phyloP scores from a whole-genome alignment of 768 basidiomycete genomes.

The Lactifluus volemus region DNA sequence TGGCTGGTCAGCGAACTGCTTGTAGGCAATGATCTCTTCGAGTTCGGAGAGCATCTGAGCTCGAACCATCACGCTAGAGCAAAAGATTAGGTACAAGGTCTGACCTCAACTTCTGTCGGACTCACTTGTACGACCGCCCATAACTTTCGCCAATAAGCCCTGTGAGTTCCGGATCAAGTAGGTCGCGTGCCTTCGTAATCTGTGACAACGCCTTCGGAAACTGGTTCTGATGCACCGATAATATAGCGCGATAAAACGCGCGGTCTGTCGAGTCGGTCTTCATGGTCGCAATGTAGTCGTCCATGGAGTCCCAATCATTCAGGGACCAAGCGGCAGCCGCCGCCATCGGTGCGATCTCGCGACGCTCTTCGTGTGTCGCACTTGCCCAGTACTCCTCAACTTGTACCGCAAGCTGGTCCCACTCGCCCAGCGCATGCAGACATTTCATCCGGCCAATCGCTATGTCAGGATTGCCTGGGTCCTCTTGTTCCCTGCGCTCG shows the following conservation, averaged over 20 bases:
- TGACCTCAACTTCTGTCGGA: not conserved
- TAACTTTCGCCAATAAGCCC: slow-evolving; percentile 94
- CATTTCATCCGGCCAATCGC: slow-evolving; percentile 92
- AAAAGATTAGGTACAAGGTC: slow-evolving; percentile 10
- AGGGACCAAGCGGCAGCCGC: slow-evolving; percentile 96
- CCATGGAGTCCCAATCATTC: slow-evolving; percentile 98
- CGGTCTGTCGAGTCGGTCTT: slow-evolving; percentile 88
- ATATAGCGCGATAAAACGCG: slow-evolving; percentile 92
- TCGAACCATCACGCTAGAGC: slow-evolving; percentile 78
- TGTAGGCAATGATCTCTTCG: slow-evolving; percentile 95
- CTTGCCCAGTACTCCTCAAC: slow-evolving; percentile 85
- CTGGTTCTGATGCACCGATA: slow-evolving; percentile 94
- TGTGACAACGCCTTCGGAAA: slow-evolving; percentile 85
- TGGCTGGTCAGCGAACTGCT: slow-evolving; percentile 88
- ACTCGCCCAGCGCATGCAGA: slow-evolving; percentile 94
- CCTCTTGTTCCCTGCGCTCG: slow-evolving; percentile 66
- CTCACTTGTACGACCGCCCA: slow-evolving; percentile 93
- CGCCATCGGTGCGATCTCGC: slow-evolving; percentile 92
- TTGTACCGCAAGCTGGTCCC: slow-evolving; percentile 81
- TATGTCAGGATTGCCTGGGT: slow-evolving; percentile 67
- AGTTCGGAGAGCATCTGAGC: slow-evolving; percentile 98
- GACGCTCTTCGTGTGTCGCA: slow-evolving; percentile 72
- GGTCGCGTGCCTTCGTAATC: slow-evolving; percentile 87
- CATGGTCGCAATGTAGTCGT: slow-evolving; percentile 92
- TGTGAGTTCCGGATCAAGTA: slow-evolving; percentile 83